Evolutionary conservation across 345 rosid species (phyloP).

Genomic region (Euphorbia tirucalli): DNA sequence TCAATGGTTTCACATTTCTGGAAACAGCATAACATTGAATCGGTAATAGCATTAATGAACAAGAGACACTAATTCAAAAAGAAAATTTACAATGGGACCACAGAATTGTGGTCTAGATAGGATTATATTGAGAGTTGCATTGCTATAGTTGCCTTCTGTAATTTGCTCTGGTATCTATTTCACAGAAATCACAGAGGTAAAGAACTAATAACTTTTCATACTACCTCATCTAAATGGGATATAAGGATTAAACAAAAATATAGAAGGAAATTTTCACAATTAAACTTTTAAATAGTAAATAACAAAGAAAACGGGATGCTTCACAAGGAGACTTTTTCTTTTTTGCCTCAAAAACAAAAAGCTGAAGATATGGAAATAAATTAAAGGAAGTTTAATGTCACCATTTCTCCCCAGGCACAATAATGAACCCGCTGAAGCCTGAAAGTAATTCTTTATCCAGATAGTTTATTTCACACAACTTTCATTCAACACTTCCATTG

Average conservation of each 20-base stretch:
- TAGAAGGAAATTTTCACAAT: neutral
- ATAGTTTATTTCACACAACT: conserved; percentile 1
- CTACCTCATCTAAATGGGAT: neutral
- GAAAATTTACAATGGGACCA: neutral
- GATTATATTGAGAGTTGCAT: neutral
- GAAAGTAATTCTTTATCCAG: neutral
- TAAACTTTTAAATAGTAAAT: neutral
- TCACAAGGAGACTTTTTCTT: neutral
- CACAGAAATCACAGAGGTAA: neutral
- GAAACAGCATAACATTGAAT: conserved; percentile 27
- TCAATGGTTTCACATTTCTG: conserved; percentile 52
- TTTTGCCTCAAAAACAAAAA: neutral
- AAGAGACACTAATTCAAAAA: neutral
- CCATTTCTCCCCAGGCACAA: neutral
- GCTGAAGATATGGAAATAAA: neutral
- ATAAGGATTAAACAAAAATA: neutral
- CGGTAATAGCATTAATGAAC: conserved; percentile 10
- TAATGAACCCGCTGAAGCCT: neutral
- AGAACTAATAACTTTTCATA: neutral
- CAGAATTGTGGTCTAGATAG: neutral
- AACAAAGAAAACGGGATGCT: no score
- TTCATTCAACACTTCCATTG: conserved; percentile 3
- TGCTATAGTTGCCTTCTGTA: neutral
- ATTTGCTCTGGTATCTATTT: neutral
- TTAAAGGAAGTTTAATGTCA: neutral